Percentiles rank a stretch among this genome's conserved stretches.
Evolutionary conservation across 768 basidiomycete genomes (phyloP).

Genomic region (Agrocybe pediades): DNA sequence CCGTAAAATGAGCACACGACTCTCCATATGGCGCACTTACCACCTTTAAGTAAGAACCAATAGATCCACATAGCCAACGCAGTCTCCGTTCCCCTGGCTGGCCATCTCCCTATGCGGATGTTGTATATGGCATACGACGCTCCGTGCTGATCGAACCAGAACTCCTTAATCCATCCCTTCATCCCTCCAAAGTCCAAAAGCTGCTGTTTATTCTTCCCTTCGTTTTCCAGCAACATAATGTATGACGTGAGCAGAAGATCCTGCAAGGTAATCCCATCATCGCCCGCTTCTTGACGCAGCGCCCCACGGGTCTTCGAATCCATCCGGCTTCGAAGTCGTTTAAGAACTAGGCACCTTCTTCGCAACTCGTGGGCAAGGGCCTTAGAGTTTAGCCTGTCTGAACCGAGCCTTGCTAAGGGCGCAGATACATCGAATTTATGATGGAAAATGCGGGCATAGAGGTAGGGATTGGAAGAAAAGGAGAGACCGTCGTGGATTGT

Average conservation of each 20-base stretch:
- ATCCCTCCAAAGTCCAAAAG: constrained; percentile 69
- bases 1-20: background rate
- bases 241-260: constrained; percentile 70
- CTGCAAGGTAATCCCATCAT: constrained; percentile 27
- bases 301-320: constrained; percentile 35
- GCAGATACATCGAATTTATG: constrained; percentile 66
- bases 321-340: constrained; percentile 49
- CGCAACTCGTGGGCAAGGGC: constrained; percentile 64
- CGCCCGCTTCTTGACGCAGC: constrained; percentile 24
- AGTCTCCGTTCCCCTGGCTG: constrained; percentile 48
- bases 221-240: constrained; percentile 81
- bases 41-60: constrained; percentile 68
- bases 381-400: constrained; percentile 36
- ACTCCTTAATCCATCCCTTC: constrained; percentile 64
- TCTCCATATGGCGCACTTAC: constrained; percentile 37
- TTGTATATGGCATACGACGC: constrained; percentile 49
- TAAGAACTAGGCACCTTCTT: constrained; percentile 59
- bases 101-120: constrained; percentile 56
- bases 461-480: constrained; percentile 54
- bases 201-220: constrained; percentile 70
- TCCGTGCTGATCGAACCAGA: constrained; percentile 64
- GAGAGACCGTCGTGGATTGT: constrained; percentile 52
- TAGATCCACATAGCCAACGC: constrained; percentile 78
- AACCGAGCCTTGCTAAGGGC: constrained; percentile 50
- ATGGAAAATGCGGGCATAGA: constrained; percentile 73